Evolutionary conservation across 169 alveolate species (phyloP), one percentile per base, ranked within the genome.

Genomic region (Cystoisospora suis): DNA sequence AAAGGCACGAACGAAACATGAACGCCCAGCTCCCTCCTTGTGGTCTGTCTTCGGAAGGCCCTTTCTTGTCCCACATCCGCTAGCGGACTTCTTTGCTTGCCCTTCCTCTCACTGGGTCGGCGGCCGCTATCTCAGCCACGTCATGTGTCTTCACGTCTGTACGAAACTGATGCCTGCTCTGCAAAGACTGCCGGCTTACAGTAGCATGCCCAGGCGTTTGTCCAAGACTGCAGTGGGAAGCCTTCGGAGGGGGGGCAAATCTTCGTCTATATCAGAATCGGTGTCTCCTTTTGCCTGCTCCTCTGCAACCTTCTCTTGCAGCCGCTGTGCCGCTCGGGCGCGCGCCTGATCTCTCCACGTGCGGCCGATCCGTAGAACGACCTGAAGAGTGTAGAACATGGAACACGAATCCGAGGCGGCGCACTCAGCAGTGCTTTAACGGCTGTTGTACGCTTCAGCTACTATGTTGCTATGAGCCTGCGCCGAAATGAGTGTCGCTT

Each of bases 291-390:
- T n/a, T n/a, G n/a, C n/a, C 20, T 65, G 45, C 40, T 9, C 42
- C 7, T 12, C n/a, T 20, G 77, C 40, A 12, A n/a, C 44, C 2
- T n/a, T 6, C 0, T 65, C 77, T 27, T 36, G 45, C 7, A 32
- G 45, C 40, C 44, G 1, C 15, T 65, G 77, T 65, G 77, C 77
- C 7, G 77, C 44, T 23, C 77, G 77, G 9, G 45, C 45, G 15
- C 77, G 36, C 27, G 77, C 77, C 34, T 65, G 45, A 27, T 65
- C 77, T 27, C 77, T 2, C 77, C 77, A 65, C 23, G 77, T 44
- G 36, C 77, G 77, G 45, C 77, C 77, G 40, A 65, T 20, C 44
- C 77, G 77, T 20, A 65, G 5, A 23, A 65, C 77, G 77, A 65
- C 77, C 77, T 65, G 77, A 49, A 49, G 61, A 20, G 61, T 12